Evolutionary conservation across 1,284 basidiomycete genomes (phyloP), one percentile per base, ranked within the genome.

Genomic region (Abortiporus biennis): DNA sequence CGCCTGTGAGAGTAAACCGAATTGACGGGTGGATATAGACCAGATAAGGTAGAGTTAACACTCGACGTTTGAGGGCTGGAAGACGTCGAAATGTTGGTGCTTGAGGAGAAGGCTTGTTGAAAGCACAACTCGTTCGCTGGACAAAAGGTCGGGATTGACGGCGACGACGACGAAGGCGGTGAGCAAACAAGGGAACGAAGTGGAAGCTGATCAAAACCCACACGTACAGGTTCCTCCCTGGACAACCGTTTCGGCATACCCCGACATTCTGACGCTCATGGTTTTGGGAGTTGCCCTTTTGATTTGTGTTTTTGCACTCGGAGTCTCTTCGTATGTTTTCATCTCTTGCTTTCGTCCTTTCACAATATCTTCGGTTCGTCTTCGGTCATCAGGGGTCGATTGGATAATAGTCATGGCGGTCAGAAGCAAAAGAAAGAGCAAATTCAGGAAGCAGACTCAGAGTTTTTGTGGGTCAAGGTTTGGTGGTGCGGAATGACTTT

Each of bases 21-120:
- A n/a, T n/a, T n/a, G n/a, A n/a, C n/a, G n/a, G n/a, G n/a, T n/a
- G n/a, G n/a, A n/a, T n/a, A n/a, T n/a, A n/a, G n/a, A n/a, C n/a
- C n/a, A n/a, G n/a, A n/a, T n/a, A n/a, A n/a, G n/a, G n/a, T n/a
- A n/a, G n/a, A n/a, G n/a, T n/a, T n/a, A n/a, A 9, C n/a, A n/a
- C 27, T 29, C 27, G 9, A n/a, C 9, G 27, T 29, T n/a, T n/a
- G n/a, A 29, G 27, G 9, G n/a, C n/a, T 9, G 9, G n/a, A 29
- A 9, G n/a, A n/a, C 9, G 27, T 9, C 27, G 27, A 29, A 9
- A 9, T n/a, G n/a, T 9, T 29, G 9, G 27, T n/a, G 9, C 27
- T 29, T 29, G 27, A n/a, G 9, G n/a, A n/a, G 27, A 29, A n/a
- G n/a, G 39, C 39, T 40, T 40, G 38, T 40, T 31, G 27, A 32